Base-by-base conservation (phyloP, 1,284 basidiomycete genomes). In the Boletus semigastroideus region DNA sequence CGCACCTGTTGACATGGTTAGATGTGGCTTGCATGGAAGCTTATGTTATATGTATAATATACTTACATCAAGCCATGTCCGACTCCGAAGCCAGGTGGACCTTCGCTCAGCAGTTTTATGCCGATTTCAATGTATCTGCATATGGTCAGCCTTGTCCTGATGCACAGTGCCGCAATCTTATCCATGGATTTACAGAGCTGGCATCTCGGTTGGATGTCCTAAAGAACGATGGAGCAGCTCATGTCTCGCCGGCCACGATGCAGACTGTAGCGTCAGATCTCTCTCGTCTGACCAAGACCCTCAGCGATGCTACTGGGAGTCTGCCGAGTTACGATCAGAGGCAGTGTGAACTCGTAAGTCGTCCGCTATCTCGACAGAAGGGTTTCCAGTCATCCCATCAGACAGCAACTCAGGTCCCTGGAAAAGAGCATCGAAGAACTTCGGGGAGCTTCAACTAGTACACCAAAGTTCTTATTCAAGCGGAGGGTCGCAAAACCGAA, bases 241-340 rank as follows among this genome's bases (percentile, higher is more conserved):
- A 51, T 41, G 48, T 59, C 13, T 17, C 57, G 33, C 31, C 52
- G 19, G 68, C 67, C 20, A 52, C 51, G n/a, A 42, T 81, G 10
- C 72, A 76, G 44, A 64, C 63, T 20, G 51, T 81, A 19, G 67
- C 76, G 5, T 55, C 68, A 19, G 75, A 77, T 42, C 64, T 83
- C 28, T 76, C 80, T 5, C 78, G 76, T 54, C 67, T 88, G 44
- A 74, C 79, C 37, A 87, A 84, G 59, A 74, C 72, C 19, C 74
- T 90, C 17, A 73, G 76, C 1, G 84, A 83, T 61, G 85, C 83
- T 7, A 80, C 79, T 8, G 74, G 77, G 4, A 80, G 76, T 51
- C 70, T 92, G 37, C 86, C 90, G 5, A 72, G 78, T 38, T 91
- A 89, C 63, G 88, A 90, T 66, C 87, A 87, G 62, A 76, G 84